Evolutionary conservation across 306 rosid genomes (phyloP).

Genomic region (Ormosia semicastrata): DNA sequence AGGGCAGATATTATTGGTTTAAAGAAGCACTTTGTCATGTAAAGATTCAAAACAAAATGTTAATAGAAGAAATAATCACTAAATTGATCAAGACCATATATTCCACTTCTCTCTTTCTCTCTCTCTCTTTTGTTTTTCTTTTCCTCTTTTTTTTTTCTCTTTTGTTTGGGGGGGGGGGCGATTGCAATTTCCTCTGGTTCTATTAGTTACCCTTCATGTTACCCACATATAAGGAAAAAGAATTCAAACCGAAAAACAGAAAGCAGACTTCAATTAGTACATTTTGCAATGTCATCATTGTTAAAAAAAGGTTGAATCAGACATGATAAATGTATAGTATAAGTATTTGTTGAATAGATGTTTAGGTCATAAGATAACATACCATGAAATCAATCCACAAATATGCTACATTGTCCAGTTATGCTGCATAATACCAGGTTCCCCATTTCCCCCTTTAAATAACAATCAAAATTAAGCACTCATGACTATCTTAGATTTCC

Average conservation of each 20-base stretch:
- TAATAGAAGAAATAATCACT: not conserved
- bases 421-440: not conserved
- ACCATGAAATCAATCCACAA: not conserved
- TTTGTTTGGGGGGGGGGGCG: not conserved
- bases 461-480: conserved; percentile 9
- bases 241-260: not conserved
- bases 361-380: not conserved
- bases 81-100: not conserved
- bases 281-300: not conserved
- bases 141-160: not conserved
- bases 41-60: not conserved
- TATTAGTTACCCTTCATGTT: not conserved
- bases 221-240: not conserved
- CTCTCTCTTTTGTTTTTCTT: not conserved
- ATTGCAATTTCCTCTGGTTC: not conserved
- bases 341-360: not conserved
- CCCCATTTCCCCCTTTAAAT: not conserved
- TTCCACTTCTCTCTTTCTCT: not conserved
- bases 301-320: not conserved
- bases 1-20: not conserved
- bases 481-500: not conserved
- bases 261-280: not conserved
- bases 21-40: not conserved
- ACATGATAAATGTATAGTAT: not conserved
- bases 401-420: conserved; percentile 15